Evolutionary conservation across 331 rosid species (phyloP).

Genomic region (Malus hybrid): DNA sequence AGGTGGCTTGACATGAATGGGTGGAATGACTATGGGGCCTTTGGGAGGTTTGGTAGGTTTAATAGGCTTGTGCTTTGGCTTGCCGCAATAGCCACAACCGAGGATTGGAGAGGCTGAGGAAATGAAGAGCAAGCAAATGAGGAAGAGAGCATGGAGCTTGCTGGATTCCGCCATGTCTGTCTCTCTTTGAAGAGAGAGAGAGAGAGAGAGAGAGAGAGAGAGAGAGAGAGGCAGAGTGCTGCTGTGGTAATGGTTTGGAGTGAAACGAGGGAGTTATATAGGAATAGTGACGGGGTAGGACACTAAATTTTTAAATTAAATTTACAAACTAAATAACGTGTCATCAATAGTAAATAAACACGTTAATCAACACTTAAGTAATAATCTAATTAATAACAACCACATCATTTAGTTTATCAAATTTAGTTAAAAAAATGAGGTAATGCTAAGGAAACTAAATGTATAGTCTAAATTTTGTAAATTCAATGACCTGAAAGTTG

Average conservation of each 20-base stretch:
- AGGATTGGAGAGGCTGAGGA: conserved; percentile 69
- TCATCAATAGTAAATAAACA: too few species aligned
- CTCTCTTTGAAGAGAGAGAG: conserved; percentile 4
- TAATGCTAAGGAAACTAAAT: too few species aligned
- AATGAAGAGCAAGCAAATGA: conserved; percentile 68
- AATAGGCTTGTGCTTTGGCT: conserved; percentile 31
- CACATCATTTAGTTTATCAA: too few species aligned
- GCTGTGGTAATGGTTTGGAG: conserved; percentile 2
- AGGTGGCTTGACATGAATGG: conserved; percentile 10
- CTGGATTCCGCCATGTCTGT: conserved; percentile 42
- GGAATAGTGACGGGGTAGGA: conserved; percentile 6
- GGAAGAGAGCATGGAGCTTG: conserved; percentile 44
- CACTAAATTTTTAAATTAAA: too few species aligned
- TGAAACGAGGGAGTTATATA: conserved; percentile 32
- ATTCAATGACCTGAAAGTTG: too few species aligned
- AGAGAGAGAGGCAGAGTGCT: neutral
- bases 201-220: neutral
- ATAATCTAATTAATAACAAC: too few species aligned
- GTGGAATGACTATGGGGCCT: conserved; percentile 19
- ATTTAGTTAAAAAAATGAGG: too few species aligned
- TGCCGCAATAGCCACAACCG: conserved; percentile 56
- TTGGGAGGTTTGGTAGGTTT: conserved; percentile 24
- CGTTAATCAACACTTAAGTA: too few species aligned
- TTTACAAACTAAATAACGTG: too few species aligned
- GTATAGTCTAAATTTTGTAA: too few species aligned